phyloP scores from a whole-genome alignment of 345 rosid species.

The Syzygium aromaticum region DNA sequence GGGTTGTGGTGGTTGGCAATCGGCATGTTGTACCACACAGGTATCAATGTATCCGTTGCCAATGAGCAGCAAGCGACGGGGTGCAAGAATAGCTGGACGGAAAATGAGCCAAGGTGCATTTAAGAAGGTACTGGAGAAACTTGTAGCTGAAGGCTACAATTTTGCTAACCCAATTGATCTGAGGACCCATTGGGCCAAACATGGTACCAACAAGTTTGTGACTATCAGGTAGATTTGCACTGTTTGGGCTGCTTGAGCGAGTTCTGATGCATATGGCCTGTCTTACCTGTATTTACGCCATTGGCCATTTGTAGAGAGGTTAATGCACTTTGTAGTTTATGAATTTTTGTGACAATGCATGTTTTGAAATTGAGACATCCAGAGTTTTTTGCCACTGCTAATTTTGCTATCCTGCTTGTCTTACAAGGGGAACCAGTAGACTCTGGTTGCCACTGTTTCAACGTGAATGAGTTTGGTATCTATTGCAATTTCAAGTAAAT shows the following conservation, averaged over 20 bases:
- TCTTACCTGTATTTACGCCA: slow-evolving; percentile 30
- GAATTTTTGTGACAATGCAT: neutral
- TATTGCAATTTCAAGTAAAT: neutral
- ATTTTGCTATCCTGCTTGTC: neutral
- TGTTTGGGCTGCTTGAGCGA: slow-evolving; percentile 2
- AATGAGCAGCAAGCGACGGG: slow-evolving; percentile 91
- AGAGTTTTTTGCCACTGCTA: neutral
- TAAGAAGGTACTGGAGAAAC: slow-evolving; percentile 92
- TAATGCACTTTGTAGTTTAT: neutral
- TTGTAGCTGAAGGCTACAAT: slow-evolving; percentile 81
- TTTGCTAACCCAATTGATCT: slow-evolving; percentile 75
- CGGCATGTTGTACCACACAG: slow-evolving; percentile 88
- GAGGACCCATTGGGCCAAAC: slow-evolving; percentile 95
- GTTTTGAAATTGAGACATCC: neutral
- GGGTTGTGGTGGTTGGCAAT: slow-evolving; percentile 99
- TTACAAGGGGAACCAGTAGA: neutral
- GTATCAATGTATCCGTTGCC: slow-evolving; percentile 92
- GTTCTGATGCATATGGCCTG: slow-evolving; percentile 25
- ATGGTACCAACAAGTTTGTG: slow-evolving; percentile 98
- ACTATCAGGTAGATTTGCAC: slow-evolving; percentile 75
- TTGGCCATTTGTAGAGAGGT: slow-evolving; percentile 33
- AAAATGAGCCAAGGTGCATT: slow-evolving; percentile 99
- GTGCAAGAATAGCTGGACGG: slow-evolving; percentile 95
- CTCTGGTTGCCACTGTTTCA: neutral
- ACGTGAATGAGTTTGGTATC: neutral